phyloP scores from a whole-genome alignment of 1,284 basidiomycete genomes.

The Leccinum griseonigrum region DNA sequence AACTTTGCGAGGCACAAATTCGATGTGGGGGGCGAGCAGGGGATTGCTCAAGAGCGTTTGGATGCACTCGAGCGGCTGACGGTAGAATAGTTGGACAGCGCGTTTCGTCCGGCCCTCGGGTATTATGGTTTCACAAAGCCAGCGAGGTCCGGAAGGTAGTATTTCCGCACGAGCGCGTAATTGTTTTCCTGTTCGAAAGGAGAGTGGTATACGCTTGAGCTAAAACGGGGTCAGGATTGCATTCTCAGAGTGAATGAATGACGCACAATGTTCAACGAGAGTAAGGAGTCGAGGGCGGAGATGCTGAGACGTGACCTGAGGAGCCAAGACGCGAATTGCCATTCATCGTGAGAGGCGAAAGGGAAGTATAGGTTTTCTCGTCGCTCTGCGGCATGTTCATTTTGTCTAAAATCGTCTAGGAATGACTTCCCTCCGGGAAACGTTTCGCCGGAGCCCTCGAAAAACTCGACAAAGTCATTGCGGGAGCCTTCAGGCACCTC shows the following conservation, averaged over 20 bases:
- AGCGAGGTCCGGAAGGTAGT: slow-evolving; percentile 2
- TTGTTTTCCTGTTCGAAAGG: slow-evolving; percentile 3
- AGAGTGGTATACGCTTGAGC: background rate
- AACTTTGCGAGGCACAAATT: background rate
- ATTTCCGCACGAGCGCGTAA: background rate
- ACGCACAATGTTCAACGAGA: background rate
- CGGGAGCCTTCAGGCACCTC: no score
- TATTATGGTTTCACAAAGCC: background rate
- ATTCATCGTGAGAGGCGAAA: no score
- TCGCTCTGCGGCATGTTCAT: background rate
- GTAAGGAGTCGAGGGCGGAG: background rate
- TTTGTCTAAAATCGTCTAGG: background rate
- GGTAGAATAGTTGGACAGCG: background rate
- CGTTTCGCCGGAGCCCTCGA: background rate
- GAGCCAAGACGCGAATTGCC: background rate
- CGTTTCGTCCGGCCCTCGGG: background rate
- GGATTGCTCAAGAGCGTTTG: background rate
- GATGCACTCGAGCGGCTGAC: background rate
- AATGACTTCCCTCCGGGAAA: background rate
- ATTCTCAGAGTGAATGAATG: no score
- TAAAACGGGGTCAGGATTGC: background rate
- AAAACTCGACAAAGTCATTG: no score
- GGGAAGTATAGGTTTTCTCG: no score
- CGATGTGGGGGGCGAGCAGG: background rate
- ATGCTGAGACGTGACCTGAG: background rate